A percentile compares a stretch with the other conserved stretches of the same genome.
Evolutionary conservation across 495 filamentous ascomycete genomes (phyloP).

Genomic region (Hypomontagnella submonticulosa): DNA sequence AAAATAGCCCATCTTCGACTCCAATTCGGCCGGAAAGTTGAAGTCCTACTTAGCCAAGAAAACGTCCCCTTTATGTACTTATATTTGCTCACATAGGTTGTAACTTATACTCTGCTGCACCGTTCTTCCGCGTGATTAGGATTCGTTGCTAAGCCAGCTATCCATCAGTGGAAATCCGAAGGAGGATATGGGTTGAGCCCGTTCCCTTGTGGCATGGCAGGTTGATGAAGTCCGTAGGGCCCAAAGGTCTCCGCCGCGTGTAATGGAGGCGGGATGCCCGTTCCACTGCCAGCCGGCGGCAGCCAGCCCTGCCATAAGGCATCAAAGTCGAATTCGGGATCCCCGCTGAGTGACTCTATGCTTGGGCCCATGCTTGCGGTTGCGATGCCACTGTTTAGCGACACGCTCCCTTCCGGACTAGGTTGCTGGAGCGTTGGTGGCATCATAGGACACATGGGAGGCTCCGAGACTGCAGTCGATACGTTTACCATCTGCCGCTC

Average conservation of each 20-base stretch:
- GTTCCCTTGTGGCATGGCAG: constrained; percentile 25
- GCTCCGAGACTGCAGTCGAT: constrained; percentile 15
- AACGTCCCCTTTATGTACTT: constrained; percentile 20
- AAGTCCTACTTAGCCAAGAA: constrained; percentile 3
- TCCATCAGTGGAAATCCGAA: constrained; percentile 22
- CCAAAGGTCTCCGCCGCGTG: constrained; percentile 16
- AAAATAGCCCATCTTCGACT: constrained; percentile 31
- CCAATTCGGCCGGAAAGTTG: constrained; percentile 20
- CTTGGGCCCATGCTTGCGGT: constrained; percentile 38
- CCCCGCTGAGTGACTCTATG: constrained; percentile 52
- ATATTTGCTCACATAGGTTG: constrained; percentile 9
- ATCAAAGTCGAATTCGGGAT: constrained; percentile 66
- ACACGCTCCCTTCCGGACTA: constrained; percentile 60
- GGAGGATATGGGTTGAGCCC: constrained; percentile 31
- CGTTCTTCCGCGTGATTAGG: neutral
- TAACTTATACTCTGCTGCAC: neutral
- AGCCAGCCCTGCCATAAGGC: constrained; percentile 60
- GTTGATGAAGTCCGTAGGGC: constrained; percentile 29
- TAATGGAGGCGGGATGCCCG: constrained; percentile 15
- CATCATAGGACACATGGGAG: constrained; percentile 36
- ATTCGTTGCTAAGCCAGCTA: neutral
- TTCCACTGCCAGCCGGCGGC: neutral
- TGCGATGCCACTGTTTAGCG: constrained; percentile 57
- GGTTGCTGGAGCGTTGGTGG: constrained; percentile 51
- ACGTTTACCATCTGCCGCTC: constrained; percentile 34